phyloP scores from a whole-genome alignment of 2,329 filamentous ascomycete genomes.

The Diaporthe sp. region DNA sequence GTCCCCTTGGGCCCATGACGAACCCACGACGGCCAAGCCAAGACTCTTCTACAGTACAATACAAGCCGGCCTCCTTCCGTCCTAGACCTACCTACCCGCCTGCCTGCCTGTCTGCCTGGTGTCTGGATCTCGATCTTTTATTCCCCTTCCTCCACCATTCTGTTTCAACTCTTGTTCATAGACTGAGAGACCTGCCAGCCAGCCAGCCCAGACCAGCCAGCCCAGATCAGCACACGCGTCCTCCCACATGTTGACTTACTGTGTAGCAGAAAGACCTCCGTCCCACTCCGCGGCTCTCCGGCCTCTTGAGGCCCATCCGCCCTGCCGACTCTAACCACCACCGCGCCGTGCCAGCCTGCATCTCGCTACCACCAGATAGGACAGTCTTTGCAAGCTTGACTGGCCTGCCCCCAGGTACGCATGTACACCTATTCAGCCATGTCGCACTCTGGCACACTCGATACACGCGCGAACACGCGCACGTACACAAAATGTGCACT shows the following conservation, averaged over 20 bases:
- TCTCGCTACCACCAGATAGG: conserved; percentile 3
- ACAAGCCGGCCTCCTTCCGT: not conserved
- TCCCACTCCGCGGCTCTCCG: conserved; percentile 24
- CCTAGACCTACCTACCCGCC: not conserved
- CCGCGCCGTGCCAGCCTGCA: not conserved
- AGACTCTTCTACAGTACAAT: not conserved
- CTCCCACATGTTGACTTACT: not conserved
- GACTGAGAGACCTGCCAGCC: too few species aligned
- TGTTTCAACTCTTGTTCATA: not conserved
- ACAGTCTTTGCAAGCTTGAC: not conserved
- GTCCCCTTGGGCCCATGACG: conserved; percentile 4
- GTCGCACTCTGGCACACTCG: not conserved
- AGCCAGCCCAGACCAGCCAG: too few species aligned
- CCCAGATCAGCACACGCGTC: not conserved
- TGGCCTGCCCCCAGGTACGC: not conserved
- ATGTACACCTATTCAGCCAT: not conserved
- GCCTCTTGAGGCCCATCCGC: not conserved
- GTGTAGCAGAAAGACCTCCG: not conserved
- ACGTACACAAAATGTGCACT: not conserved
- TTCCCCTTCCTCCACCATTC: conserved; percentile 7
- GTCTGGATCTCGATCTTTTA: conserved; percentile 3
- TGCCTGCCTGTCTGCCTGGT: not conserved
- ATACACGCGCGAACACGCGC: not conserved
- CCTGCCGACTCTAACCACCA: not conserved
- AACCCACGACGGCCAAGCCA: conserved; percentile 11